Evolutionary conservation across 495 filamentous ascomycete genomes (phyloP), one percentile per base, ranked within the genome.

Genomic region (Neurospora sp.): DNA sequence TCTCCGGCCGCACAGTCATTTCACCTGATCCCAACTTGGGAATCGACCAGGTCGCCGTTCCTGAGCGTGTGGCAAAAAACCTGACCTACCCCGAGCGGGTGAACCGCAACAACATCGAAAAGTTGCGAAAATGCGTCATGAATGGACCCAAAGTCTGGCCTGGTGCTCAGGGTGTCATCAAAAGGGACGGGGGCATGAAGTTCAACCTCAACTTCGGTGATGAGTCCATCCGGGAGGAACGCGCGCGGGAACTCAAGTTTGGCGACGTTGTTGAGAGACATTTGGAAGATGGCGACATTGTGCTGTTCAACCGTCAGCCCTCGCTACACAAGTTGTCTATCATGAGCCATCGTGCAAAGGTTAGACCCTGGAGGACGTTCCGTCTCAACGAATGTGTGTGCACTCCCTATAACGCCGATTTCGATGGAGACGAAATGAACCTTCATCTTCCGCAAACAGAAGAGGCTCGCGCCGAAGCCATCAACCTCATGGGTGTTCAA

Each of bases 351-450:
- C 91, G 90, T 77, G 96, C 91, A 74, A 97, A 96, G 80, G 89
- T 99, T 70, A 91, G 96, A 70, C 96, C 95, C 7, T 95, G 97
- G 89, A 91, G 95, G 79, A 99, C 96, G 0, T 98, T 99, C 82
- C 91, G 96, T 66, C 86, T 99, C 71, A 99, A 99, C 79, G 96
- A 99, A 80, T 98, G 96, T 88, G 96, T 96, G 8, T 99, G 96
- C 80, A 95, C 93, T 60, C 96, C 96, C 10, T 99, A 99, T 85
- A 99, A 99, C 82, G 96, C 96, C 74, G 96, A 99, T 91, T 99
- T 99, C 80, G 96, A 99, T 80, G 96, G 96, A 76, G 96, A 99
- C 82, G 96, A 99, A 83, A 99, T 99, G 96, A 99, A 99, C 80
- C 89, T 99, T 82, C 96, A 99, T 86, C 96, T 99, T 54, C 96